Base-by-base conservation (phyloP, 2,329 filamentous ascomycete species). In the Calonectria crousiana region DNA sequence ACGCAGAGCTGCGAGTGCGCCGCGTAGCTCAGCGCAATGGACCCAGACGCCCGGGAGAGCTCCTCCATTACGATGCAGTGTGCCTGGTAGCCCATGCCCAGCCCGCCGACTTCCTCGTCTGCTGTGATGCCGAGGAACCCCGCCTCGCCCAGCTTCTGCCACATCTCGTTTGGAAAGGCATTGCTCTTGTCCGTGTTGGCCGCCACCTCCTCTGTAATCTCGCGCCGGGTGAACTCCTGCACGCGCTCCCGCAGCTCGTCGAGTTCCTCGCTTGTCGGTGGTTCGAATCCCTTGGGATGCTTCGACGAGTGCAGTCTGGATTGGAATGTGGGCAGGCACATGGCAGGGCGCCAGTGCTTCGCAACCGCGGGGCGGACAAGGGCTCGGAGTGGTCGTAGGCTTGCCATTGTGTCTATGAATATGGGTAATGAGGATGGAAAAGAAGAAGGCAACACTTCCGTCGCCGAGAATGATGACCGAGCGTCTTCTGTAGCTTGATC, bases 1-100 rank as follows among this genome's bases (percentile, higher is more conserved):
- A 98, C 94, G 86, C 97, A 98, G 67, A 99, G 90, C 85, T 99
- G 97, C 36, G 94, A 97, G 86, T 99, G 97, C 10, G 97, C 97
- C 2, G 96, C 96, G 84, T 98, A 99, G 79, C 95, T 98, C 60
- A 99, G 90, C 0, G 92, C 96, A 80, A 98, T 95, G 75, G 92
- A 94, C 18, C 87, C 96, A 67, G 94, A 96, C 3, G 96, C 96
- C 73, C 96, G 91, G 71, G 94, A 97, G 52, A 99, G 89, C 88
- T 98, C 97, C 86, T 99, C 97, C 92, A 98, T 94, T 58, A 98
- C 95, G 9, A 98, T 89, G 83, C 95, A 98, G 86, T 99, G 97
- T 56, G 97, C 96, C 87, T 98, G 96, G 85, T 98, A 99, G 14
- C 97, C 97, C 92, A 98, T 93, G 1, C 90, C 95, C 58, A 98